Percentiles rank a stretch among this genome's conserved stretches.
These are phyloP conservation scores for Candida sojae DNA, from an alignment of 1,139 yeast genomes.

Conservation along the genomic window DNA sequence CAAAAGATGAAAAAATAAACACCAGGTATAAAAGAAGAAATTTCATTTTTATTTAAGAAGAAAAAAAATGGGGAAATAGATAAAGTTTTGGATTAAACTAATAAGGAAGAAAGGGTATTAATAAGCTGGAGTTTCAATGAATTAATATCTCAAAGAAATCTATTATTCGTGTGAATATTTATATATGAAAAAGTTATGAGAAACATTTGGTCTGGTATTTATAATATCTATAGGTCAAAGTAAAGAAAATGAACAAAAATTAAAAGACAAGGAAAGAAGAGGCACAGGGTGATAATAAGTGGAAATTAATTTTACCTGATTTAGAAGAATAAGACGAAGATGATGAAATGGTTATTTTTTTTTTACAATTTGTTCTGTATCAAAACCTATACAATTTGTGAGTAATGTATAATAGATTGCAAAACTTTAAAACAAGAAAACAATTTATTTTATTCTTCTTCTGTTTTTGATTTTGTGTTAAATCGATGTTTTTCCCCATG, in stretches of 20 bases:
- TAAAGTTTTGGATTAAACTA: background rate
- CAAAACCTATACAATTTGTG: no score
- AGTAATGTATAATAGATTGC: no score
- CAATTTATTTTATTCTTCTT: background rate
- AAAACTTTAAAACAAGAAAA: background rate
- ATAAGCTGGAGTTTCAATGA: no score
- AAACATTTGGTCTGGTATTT: background rate
- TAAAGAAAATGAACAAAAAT: background rate
- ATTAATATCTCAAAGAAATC: no score
- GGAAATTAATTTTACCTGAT: no score
- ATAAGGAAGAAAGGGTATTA: background rate
- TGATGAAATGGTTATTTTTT: no score
- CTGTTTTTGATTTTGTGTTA: background rate
- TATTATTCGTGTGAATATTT: no score
- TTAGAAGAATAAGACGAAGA: no score
- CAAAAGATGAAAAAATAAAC: background rate
- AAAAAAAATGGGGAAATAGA: background rate
- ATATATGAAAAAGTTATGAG: background rate
- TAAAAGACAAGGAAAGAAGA: background rate
- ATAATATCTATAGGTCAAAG: background rate
- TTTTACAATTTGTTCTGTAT: no score
- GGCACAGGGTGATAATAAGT: no score
- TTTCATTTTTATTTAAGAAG: background rate
- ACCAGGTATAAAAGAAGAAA: background rate
- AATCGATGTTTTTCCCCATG: background rate